Conservation (phyloP, 441 rosid genomes). For the Erodium moschatum region DNA sequence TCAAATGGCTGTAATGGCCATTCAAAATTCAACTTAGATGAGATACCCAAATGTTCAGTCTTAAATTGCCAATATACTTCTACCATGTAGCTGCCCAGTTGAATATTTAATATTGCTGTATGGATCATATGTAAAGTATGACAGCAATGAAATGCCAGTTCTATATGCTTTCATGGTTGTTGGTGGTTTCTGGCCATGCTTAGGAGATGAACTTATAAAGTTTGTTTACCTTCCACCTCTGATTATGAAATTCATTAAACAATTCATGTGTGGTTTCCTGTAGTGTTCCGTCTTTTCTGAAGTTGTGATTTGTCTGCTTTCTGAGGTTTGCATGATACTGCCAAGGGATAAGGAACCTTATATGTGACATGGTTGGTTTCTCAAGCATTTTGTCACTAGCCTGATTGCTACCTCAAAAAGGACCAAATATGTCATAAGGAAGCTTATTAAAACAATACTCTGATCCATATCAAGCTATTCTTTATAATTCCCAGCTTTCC, state of each 20-base stretch:
- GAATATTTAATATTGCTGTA: neutral
- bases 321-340: neutral
- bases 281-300: neutral
- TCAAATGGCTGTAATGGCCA: neutral
- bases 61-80: neutral
- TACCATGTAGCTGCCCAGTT: neutral
- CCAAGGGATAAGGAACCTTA: neutral
- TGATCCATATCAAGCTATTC: neutral
- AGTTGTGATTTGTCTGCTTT: neutral
- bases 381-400: neutral
- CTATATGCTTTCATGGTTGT: neutral
- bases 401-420: slow-evolving; percentile 1
- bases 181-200: slow-evolving; percentile 1
- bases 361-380: neutral
- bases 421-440: neutral
- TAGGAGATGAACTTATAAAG: neutral
- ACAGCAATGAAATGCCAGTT: neutral
- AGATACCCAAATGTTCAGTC: neutral
- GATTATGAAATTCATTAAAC: neutral
- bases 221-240: neutral
- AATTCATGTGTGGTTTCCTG: neutral
- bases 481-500: neutral
- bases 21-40: neutral
- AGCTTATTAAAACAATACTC: neutral
- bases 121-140: no score